phyloP scores from a whole-genome alignment of 148 eudicot genomes.

The Rhododendron ferrugineum region DNA sequence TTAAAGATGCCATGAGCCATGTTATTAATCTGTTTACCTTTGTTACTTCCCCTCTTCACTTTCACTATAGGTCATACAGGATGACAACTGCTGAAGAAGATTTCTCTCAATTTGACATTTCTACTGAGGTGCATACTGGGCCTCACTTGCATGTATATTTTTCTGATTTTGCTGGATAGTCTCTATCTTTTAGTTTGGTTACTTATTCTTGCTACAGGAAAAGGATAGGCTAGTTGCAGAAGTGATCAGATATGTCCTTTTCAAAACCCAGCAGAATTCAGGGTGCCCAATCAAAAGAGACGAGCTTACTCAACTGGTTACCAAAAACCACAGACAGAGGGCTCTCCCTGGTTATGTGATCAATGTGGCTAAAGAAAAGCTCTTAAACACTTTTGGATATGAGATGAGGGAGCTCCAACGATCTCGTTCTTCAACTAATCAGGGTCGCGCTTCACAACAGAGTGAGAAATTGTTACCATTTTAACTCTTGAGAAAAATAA shows the following conservation, averaged over 20 bases:
- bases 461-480: slow-evolving; percentile 32
- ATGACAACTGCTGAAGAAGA: slow-evolving; percentile 45
- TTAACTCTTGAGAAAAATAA: background rate
- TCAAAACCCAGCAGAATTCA: slow-evolving; percentile 70
- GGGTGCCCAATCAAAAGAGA: slow-evolving; percentile 95
- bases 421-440: slow-evolving; percentile 45
- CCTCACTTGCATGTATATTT: background rate
- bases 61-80: slow-evolving; percentile 13
- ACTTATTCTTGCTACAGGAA: slow-evolving; percentile 40
- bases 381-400: slow-evolving; percentile 68
- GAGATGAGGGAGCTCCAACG: slow-evolving; percentile 92
- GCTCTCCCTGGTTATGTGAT: slow-evolving; percentile 77
- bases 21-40: background rate
- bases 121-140: slow-evolving; percentile 45
- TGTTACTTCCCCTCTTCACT: background rate
- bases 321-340: slow-evolving; percentile 67
- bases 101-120: slow-evolving; percentile 63
- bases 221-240: slow-evolving; percentile 76
- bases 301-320: slow-evolving; percentile 63
- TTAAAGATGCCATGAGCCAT: background rate
- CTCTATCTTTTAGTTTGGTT: slow-evolving; percentile 2
- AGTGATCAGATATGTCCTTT: slow-evolving; percentile 77
- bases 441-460: slow-evolving; percentile 59
- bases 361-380: slow-evolving; percentile 64
- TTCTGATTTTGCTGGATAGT: background rate